phyloP scores from a whole-genome alignment of 306 rosid genomes.

The Oxytropis ochrocephala region DNA sequence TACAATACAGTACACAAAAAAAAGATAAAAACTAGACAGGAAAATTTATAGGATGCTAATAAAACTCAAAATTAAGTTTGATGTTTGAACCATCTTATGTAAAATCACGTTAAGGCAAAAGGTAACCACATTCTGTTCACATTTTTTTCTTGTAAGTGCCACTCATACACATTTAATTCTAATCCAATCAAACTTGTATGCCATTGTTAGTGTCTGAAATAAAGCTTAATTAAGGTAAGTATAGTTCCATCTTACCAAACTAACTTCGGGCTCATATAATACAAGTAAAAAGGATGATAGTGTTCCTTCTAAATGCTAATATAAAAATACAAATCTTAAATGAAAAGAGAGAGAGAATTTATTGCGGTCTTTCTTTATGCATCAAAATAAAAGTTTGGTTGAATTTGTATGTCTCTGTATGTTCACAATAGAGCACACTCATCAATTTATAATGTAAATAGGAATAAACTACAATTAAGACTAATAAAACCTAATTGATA shows the following conservation, averaged over 20 bases:
- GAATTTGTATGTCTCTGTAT: too few species aligned
- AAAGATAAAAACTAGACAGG: neutral
- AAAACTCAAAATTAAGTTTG: neutral
- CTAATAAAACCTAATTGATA: too few species aligned
- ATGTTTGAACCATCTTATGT: neutral
- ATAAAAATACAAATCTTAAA: too few species aligned
- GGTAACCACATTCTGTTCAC: neutral
- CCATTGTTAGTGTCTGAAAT: neutral
- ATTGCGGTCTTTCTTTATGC: too few species aligned
- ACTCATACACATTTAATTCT: neutral
- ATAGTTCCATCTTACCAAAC: slow-evolving; percentile 3
- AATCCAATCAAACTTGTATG: slow-evolving; percentile 4
- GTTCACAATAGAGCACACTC: too few species aligned
- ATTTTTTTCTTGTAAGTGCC: too few species aligned
- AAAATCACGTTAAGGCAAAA: neutral
- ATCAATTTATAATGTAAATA: too few species aligned
- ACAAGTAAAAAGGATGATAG: neutral
- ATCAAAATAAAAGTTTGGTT: too few species aligned
- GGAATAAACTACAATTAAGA: too few species aligned
- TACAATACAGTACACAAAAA: slow-evolving; percentile 13
- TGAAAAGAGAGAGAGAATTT: too few species aligned
- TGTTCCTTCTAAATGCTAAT: neutral
- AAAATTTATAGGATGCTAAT: neutral
- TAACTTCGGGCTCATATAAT: neutral
- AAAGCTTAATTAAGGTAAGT: neutral